These are phyloP conservation scores for Aspergillus sp. DNA, from an alignment of 2,329 filamentous ascomycete genomes.

Conservation along the genomic window DNA sequence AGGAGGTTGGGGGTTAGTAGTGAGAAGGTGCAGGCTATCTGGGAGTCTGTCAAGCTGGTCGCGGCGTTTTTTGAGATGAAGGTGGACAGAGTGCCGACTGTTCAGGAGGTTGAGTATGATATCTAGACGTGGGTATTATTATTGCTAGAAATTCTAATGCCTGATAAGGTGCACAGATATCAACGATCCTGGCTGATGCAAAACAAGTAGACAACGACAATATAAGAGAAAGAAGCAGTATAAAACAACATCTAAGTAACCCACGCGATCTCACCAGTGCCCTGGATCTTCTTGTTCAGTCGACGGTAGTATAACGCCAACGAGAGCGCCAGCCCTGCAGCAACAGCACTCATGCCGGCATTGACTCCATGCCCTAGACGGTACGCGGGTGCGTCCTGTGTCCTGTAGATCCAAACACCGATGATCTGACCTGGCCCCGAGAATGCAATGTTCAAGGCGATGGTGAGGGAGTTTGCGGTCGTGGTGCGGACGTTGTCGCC, in stretches of 20 bases:
- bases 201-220: too few relatives aligned
- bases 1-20: neutral
- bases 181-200: too few relatives aligned
- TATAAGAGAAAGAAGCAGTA: neutral
- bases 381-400: conserved; percentile 2
- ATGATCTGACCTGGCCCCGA: conserved; percentile 29
- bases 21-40: neutral
- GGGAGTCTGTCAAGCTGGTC: neutral
- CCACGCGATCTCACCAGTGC: neutral
- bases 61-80: neutral
- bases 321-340: neutral
- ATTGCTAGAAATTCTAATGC: neutral
- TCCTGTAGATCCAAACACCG: conserved; percentile 29
- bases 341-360: neutral
- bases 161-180: neutral
- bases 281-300: neutral
- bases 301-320: neutral
- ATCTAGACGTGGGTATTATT: neutral
- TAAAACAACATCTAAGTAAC: neutral
- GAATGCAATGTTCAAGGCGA: conserved; percentile 27
- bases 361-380: conserved; percentile 1
- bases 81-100: neutral
- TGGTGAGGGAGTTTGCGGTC: conserved; percentile 20
- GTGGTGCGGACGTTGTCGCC: conserved; percentile 24
- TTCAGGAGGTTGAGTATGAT: neutral